phyloP scores from a whole-genome alignment of 768 basidiomycete species.

The Amyloporia xantha region DNA sequence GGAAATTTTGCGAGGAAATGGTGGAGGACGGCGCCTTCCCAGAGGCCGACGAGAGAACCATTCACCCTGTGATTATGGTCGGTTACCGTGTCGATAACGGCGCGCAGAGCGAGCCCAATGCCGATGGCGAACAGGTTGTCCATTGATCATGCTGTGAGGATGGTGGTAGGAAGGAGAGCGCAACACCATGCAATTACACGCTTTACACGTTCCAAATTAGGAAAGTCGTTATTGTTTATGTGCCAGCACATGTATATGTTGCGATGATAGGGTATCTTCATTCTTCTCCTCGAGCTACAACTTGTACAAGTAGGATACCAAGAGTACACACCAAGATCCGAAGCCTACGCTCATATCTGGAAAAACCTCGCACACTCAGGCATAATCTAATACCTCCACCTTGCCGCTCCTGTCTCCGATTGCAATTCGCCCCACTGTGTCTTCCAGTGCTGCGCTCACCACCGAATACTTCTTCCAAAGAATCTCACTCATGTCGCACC shows the following conservation, averaged over 20 bases:
- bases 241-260: neutral
- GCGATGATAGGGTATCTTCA: no score
- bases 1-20: slow-evolving; percentile 69
- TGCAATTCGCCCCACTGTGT: slow-evolving; percentile 29
- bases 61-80: slow-evolving; percentile 43
- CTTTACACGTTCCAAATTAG: neutral
- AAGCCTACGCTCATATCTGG: no score
- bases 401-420: slow-evolving; percentile 27
- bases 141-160: slow-evolving; percentile 34
- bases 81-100: slow-evolving; percentile 49
- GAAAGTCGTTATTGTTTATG: neutral
- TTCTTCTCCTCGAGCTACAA: no score
- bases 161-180: neutral
- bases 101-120: slow-evolving; percentile 58
- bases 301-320: no score
- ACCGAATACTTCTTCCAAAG: slow-evolving; percentile 24
- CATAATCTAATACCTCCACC: slow-evolving; percentile 28
- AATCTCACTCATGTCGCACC: slow-evolving; percentile 27
- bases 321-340: no score
- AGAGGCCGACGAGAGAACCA: slow-evolving; percentile 67
- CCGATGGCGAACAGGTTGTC: slow-evolving; percentile 66
- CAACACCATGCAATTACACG: no score
- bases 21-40: slow-evolving; percentile 71
- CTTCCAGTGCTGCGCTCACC: slow-evolving; percentile 24
- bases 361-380: slow-evolving; percentile 12